Evolutionary conservation across 1,139 yeast genomes (phyloP), one percentile per base, ranked within the genome.

Genomic region (Debaryomycetaceae sp.): DNA sequence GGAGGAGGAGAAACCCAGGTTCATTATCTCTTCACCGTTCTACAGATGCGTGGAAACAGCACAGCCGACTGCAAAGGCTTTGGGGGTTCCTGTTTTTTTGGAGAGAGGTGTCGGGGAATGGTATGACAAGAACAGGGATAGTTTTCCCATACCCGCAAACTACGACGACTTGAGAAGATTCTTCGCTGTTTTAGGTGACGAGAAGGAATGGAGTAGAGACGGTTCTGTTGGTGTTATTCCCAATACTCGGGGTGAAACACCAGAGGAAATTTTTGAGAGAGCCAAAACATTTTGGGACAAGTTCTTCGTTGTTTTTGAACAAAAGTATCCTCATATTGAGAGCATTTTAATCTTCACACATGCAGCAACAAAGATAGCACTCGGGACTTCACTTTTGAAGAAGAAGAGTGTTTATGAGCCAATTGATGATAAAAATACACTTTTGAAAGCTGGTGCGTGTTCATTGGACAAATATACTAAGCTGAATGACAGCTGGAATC

Each of bases 41-140:
- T 90, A 88, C 62, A 70, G 98, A 49, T 93, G 98, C 62, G 72
- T 91, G 13, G 91, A 93, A 61, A 90, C 98, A 0, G 78, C 86
- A 3, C 76, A 79, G 39, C 87, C 91, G 2, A 68, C 83, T n/a
- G 81, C 91, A 1, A 69, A 76, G 34, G 62, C 64, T 40, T 65
- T 85, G 24, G 79, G 72, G 9, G 58, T 83, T 34, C 80, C 81
- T n/a, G 75, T 87, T 11, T 73, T 68, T 35, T 63, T 84, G 8
- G 96, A 88, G 56, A 65, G 82, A 45, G 96, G 96, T 0, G 76
- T 86, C 14, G 90, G 88, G 7, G 87, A 82, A 55, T 82, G 86
- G 85, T 82, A 80, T 50, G 76, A 78, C 54, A 79, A 78, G 22
- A 76, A 73, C 37, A 63, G 87, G 56, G 67, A 65, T 0, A 66